These are phyloP conservation scores for Blastomyces parvus DNA, from an alignment of 2,329 filamentous ascomycete genomes.

Conservation along the genomic window DNA sequence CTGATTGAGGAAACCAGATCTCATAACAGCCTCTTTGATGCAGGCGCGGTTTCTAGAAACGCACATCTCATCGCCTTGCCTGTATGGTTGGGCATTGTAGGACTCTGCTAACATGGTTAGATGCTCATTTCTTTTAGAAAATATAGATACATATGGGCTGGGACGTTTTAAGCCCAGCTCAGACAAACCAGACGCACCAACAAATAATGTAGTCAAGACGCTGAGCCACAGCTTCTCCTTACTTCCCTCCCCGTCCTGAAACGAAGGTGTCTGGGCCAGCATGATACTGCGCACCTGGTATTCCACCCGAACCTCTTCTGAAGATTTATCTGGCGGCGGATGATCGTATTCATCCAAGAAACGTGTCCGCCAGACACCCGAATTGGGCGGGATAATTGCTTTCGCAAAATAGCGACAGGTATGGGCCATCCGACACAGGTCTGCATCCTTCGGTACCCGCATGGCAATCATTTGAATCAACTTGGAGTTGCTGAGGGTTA, in stretches of 20 bases:
- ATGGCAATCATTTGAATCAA: conserved; percentile 26
- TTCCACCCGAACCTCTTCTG: conserved; percentile 24
- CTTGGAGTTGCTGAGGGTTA: conserved; percentile 15
- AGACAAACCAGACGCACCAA: conserved; percentile 6
- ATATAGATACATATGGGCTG: neutral
- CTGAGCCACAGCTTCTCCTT: conserved; percentile 25
- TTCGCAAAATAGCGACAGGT: conserved; percentile 21
- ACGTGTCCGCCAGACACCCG: conserved; percentile 27
- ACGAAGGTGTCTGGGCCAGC: conserved; percentile 23
- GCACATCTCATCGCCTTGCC: neutral
- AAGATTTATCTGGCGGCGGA: conserved; percentile 14
- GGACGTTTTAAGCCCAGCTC: neutral
- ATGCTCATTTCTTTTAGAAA: neutral
- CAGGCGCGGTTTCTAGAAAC: neutral
- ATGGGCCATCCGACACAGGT: conserved; percentile 24
- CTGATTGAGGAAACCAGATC: conserved; percentile 20
- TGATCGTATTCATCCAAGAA: conserved; percentile 30
- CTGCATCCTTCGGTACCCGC: conserved; percentile 23
- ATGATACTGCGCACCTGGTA: conserved; percentile 31
- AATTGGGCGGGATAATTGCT: conserved; percentile 21
- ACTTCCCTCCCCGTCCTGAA: conserved; percentile 20
- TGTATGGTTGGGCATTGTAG: neutral
- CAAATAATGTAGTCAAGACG: conserved; percentile 24
- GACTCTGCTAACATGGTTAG: neutral
- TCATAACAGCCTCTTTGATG: conserved; percentile 17